Conservation (phyloP, 2,329 filamentous ascomycete genomes). For the Verticillium longisporum region DNA sequence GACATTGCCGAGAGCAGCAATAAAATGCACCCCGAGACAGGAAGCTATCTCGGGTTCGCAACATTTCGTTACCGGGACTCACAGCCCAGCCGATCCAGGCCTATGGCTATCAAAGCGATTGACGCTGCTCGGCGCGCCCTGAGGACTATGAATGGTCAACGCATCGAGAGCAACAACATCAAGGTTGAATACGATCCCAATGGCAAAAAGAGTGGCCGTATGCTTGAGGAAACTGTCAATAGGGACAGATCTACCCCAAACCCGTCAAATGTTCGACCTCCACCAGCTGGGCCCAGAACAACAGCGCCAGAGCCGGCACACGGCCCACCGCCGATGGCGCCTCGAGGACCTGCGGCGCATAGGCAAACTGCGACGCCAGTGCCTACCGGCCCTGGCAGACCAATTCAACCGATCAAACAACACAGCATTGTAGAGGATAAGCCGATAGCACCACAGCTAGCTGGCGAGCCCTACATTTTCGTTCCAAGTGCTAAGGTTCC, state of each 20-base stretch:
- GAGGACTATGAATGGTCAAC: conserved; percentile 67
- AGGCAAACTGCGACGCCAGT: conserved; percentile 26
- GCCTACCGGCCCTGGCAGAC: conserved; percentile 6
- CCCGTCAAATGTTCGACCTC: conserved; percentile 17
- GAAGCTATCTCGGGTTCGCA: conserved; percentile 88
- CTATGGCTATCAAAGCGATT: conserved; percentile 57
- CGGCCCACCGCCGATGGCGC: conserved; percentile 74
- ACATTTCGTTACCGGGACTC: conserved; percentile 83
- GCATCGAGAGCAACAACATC: conserved; percentile 71
- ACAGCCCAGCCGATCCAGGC: conserved; percentile 44
- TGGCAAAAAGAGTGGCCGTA: conserved; percentile 70
- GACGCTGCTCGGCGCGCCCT: conserved; percentile 79
- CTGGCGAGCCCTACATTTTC: conserved; percentile 82
- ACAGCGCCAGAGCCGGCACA: conserved; percentile 34
- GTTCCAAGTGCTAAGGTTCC: conserved; percentile 83
- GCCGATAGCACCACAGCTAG: conserved; percentile 61
- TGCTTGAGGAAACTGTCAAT: conserved; percentile 69
- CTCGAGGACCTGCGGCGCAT: conserved; percentile 70
- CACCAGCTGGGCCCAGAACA: conserved; percentile 28
- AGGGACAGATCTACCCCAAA: conserved; percentile 46
- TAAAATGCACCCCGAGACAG: conserved; percentile 90
- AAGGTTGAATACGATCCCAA: conserved; percentile 86
- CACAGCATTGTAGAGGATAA: conserved; percentile 57
- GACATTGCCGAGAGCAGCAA: conserved; percentile 89
- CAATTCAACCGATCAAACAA: conserved; percentile 26